Evolutionary conservation across 164 flowering plant genomes (phyloP), one percentile per base, ranked within the genome.

Genomic region (Berberis thunbergii): DNA sequence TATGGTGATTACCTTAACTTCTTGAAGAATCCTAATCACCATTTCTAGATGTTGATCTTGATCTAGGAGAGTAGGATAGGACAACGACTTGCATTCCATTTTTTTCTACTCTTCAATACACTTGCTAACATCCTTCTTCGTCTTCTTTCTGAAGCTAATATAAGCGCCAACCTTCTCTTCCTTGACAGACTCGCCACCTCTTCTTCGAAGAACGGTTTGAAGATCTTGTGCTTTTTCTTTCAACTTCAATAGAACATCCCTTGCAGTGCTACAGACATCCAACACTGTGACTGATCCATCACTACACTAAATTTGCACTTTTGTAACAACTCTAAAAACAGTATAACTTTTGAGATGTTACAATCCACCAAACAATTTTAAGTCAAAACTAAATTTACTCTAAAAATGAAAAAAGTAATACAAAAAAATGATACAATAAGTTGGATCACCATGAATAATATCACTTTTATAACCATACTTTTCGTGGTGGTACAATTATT

Each of bases 191-290:
- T 70, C 75, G n/a, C 58, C 73, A 0, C 69, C 65, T 7, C 73
- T 74, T 62, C 82, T 71, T 2, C 78, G 76, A 41, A 80, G 54
- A 60, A 57, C 43, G 7, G 78, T 75, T 48, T 73, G 73, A 9
- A 78, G 57, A 13, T 67, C 73, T 41, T 60, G 75, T 0, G 58
- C 61, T 9, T 49, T 26, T 59, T 75, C 79, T 57, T 71, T 77
- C 54, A 69, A 67, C 11, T 58, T 62, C 56, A 48, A 6, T 54
- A 72, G 43, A 43, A 45, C 50, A 41, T 80, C 78, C 59, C 69
- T 74, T 6, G 66, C 53, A 1, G 54, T 44, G 43, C 65, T 65
- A 56, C 76, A 75, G 0, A 67, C 67, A 26, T 26, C 26, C 26
- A 26, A 26, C 26, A 26, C 26, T 26, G 26, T 68, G 3, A 79